Conservation (phyloP, 306 rosid genomes). For the Rubus parviflorus region DNA sequence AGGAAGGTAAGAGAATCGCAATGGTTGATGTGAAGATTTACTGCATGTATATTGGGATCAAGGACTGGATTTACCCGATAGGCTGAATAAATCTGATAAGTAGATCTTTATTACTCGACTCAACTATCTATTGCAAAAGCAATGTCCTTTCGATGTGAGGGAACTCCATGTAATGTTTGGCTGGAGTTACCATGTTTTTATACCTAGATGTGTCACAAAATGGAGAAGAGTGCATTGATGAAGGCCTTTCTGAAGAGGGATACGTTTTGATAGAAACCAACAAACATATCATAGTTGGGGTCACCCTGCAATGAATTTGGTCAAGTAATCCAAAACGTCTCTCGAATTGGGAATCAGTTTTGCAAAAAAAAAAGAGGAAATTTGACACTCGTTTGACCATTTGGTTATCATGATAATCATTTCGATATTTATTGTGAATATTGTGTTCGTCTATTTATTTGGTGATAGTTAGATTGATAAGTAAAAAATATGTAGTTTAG, state of each 20-base stretch:
- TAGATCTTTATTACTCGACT: not conserved
- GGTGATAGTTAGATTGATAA: not conserved
- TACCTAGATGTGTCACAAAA: not conserved
- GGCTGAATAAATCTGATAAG: no score
- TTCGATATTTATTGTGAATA: not conserved
- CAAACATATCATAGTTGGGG: not conserved
- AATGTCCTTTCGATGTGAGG: no score
- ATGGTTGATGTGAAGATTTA: not conserved
- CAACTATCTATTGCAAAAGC: no score
- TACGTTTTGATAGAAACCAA: not conserved
- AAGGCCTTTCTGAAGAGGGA: not conserved
- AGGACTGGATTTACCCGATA: no score
- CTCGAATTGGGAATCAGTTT: not conserved
- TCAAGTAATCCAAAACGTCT: not conserved
- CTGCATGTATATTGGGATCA: no score
- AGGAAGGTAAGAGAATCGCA: not conserved
- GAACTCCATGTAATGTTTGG: no score
- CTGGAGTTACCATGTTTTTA: not conserved
- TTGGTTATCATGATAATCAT: not conserved
- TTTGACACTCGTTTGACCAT: not conserved
- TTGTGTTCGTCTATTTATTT: not conserved
- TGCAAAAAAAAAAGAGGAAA: not conserved
- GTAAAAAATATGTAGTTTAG: not conserved
- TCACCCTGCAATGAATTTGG: not conserved
- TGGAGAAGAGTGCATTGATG: not conserved